Base-by-base conservation (phyloP, 2,329 filamentous ascomycete species). In the Trichoderma afroharzianum region DNA sequence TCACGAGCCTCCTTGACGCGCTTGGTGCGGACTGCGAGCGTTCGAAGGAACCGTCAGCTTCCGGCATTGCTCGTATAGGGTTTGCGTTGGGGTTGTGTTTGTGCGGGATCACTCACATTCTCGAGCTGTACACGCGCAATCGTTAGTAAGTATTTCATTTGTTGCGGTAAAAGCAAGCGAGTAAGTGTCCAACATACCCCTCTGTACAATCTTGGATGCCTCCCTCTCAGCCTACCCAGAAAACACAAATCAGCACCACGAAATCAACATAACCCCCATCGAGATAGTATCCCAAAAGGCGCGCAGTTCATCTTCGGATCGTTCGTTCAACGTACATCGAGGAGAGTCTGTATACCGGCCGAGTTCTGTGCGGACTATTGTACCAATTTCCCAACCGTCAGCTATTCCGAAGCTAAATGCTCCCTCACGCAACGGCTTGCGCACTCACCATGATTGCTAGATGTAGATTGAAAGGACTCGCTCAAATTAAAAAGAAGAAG, bases 171-270 rank as follows among this genome's bases (percentile, higher is more conserved):
- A 28, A 24, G 43, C 43, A 21, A 47, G 43, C 36, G 18, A 39
- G 36, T n/a, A 47, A 72, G 21, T 59, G 59, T 12, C n/a, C 53
- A 50, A 81, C 85, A 73, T 82, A 97, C 95, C 93, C 89, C 96
- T 94, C 83, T 98, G 95, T 72, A 99, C 95, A 82, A 99, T 99
- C 89, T 98, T 98, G 85, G 97, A 95, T 73, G 96, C 96, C 83
- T 98, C 95, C 84, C 94, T 92, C 89, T 99, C 96, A 78, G 96
- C 95, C 95, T 98, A 71, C 7, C 3, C 55, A 59, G 15, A 59
- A 18, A n/a, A 7, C 4, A 33, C n/a, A 8, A 32, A 53, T 73
- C 61, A 76, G 74, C 11, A 36, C 28, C 26, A 58, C 24, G n/a
- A n/a, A n/a, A n/a, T n/a, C n/a, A n/a, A n/a, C n/a, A n/a, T 15